Evolutionary conservation across 306 rosid species (phyloP), one percentile per base, ranked within the genome.

Genomic region (Ormosia emarginata): DNA sequence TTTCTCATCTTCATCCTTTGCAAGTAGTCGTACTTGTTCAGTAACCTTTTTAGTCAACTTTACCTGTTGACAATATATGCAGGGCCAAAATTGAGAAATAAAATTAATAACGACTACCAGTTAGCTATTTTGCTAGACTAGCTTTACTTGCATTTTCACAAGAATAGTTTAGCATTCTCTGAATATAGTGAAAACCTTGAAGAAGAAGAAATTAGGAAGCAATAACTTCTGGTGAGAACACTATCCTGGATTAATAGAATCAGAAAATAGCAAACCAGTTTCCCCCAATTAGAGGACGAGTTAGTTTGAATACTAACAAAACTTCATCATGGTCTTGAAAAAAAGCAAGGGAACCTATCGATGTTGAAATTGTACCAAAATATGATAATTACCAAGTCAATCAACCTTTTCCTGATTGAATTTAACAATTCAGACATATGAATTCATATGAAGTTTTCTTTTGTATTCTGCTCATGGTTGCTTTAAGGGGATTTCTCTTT

Each of bases 21-120:
- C 96, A 82, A 93, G 96, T 79, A 89, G 75, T 74, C 92, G 83
- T 62, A 95, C 98, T 95, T 95, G 99, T 90, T 95, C 97, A 8
- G 99, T 95, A 67, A 95, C 99, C 89, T 93, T 95, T 91, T 89
- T 95, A 10, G 97, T 95, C 87, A 95, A 81, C 85, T 85, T 79
- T 53, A 91, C 96, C 99, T 95, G 53, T 55, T 46, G 67, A 79
- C 30, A 56, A 73, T 39, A 79, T 6, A 77, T 9, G 34, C 30
- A 75, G 18, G 53, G 41, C 73, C 29, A 34, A 66, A 79, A 71
- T 65, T 67, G 36, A 76, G 80, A 66, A 66, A 75, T 53, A 56
- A 59, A 80, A 50, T 65, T 13, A 18, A 64, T 36, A 36, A 39
- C 24, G 3, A 75, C 12, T 34, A 34, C 44, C 37, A 71, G 52